Evolutionary conservation across 2,329 filamentous ascomycete species (phyloP), one percentile per base, ranked within the genome.

Genomic region (Sporothrix pallida): DNA sequence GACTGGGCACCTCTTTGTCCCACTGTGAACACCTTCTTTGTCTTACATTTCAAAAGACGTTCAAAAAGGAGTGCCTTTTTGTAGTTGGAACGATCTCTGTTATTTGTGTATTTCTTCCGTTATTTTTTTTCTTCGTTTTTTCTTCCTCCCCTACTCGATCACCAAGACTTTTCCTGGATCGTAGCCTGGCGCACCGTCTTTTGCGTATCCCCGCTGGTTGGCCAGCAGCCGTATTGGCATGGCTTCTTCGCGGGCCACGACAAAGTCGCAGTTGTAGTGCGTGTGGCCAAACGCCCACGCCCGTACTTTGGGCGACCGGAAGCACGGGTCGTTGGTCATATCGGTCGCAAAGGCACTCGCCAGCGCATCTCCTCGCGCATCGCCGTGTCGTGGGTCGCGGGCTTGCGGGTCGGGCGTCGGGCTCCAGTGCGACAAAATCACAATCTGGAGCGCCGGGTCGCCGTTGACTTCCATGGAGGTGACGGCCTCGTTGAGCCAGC

Each of bases 241-340:
- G 42, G 42, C 37, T 2, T 48, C 13, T 13, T 68, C 17, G 17
- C 76, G 31, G n/a, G 76, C 76, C 10, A 73, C 80, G 6, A 74
- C 37, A 74, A 82, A 84, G 63, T 83, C 81, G 76, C 83, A 86
- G 73, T 84, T 85, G 75, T 80, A 85, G 75, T 86, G 84, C 12
- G 85, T 87, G 74, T 87, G 85, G 0, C 85, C 84, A 78, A 86
- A 87, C 0, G 81, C 84, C 85, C 84, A 87, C 0, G 84, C 44
- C 75, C 79, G 82, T 12, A 86, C 83, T 2, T 73, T 77, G 0
- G 23, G 44, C 31, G 76, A 81, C 2, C 7, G 77, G 77, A 81
- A 86, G 75, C 82, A 85, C 2, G 7, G 2, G 73, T 84, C 78
- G 0, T 46, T 37, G 0, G 77, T 77, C 48, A 86, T 73, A 73